Percentiles rank a stretch among this genome's conserved stretches.
Evolutionary conservation across 2,329 filamentous ascomycete species (phyloP).

Genomic region (Stagonosporopsis vannaccii): DNA sequence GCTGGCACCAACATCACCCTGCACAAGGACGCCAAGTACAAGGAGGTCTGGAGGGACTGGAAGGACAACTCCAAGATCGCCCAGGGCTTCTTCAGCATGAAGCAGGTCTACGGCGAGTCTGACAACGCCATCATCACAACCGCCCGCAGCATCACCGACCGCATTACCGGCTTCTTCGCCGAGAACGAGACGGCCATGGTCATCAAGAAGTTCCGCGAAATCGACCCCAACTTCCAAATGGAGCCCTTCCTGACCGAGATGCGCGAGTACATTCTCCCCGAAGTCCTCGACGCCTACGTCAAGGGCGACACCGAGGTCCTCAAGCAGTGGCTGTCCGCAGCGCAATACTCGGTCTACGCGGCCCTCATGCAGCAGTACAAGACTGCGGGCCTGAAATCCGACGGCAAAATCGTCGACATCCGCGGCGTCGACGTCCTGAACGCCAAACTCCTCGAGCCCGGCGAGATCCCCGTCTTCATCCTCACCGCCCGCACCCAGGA

Average conservation of each 20-base stretch:
- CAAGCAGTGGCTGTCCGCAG: conserved; percentile 94
- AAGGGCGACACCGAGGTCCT: conserved; percentile 92
- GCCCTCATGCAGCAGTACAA: conserved; percentile 98
- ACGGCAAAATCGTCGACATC: conserved; percentile 94
- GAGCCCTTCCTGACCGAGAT: conserved; percentile 95
- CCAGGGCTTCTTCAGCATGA: conserved; percentile 86
- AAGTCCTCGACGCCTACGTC: conserved; percentile 97
- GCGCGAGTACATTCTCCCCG: conserved; percentile 95
- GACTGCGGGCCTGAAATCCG: conserved; percentile 88
- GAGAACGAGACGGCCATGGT: conserved; percentile 98
- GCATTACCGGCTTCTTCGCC: conserved; percentile 93
- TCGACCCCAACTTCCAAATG: conserved; percentile 93
- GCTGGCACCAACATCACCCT: conserved; percentile 93
- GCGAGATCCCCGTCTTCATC: conserved; percentile 94
- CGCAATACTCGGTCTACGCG: conserved; percentile 95
- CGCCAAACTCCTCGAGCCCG: conserved; percentile 81
- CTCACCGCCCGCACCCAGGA: conserved; percentile 96
- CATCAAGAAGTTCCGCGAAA: conserved; percentile 96
- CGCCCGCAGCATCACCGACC: conserved; percentile 91
- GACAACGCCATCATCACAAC: conserved; percentile 96
- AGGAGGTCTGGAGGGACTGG: conserved; percentile 98
- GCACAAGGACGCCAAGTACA: conserved; percentile 97
- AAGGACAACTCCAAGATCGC: conserved; percentile 87
- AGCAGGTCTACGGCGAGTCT: conserved; percentile 90
- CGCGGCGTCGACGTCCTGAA: conserved; percentile 87